These are phyloP conservation scores for Coniochaeta sp. DNA, from an alignment of 2,329 filamentous ascomycete species.

Conservation along the genomic window DNA sequence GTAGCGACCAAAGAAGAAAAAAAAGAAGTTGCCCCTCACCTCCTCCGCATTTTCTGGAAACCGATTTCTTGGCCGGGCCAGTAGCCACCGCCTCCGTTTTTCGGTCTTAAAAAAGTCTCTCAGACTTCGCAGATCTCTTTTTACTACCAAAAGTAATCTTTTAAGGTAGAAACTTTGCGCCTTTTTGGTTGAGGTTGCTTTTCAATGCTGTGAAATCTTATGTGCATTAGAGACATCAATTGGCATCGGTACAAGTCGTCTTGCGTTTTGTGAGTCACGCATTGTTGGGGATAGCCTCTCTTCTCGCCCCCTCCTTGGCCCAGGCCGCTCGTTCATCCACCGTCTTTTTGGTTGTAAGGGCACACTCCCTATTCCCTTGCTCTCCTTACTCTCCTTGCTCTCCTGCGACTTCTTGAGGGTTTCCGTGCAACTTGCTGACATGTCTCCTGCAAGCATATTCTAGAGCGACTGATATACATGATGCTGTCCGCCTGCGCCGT, in stretches of 20 bases:
- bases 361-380: neutral
- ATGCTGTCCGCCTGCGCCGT: slow-evolving; percentile 37
- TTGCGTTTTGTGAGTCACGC: slow-evolving; percentile 5
- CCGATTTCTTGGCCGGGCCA: neutral
- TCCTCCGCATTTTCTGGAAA: slow-evolving; percentile 2
- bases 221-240: slow-evolving; percentile 8
- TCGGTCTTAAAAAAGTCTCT: slow-evolving; percentile 2
- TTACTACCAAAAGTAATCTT: too few species aligned
- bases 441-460: neutral
- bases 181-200: slow-evolving; percentile 7
- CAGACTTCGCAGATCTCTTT: neutral
- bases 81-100: slow-evolving; percentile 1
- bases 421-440: neutral
- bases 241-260: slow-evolving; percentile 7
- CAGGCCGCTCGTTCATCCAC: neutral
- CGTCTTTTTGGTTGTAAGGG: neutral
- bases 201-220: slow-evolving; percentile 13
- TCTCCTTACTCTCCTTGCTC: neutral
- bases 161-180: neutral
- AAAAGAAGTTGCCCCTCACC: slow-evolving; percentile 1
- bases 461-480: slow-evolving; percentile 4
- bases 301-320: neutral
- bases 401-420: neutral
- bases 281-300: neutral
- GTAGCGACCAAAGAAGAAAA: neutral